Conservation (phyloP, 2,329 filamentous ascomycete genomes). For the Xylaria sp. region DNA sequence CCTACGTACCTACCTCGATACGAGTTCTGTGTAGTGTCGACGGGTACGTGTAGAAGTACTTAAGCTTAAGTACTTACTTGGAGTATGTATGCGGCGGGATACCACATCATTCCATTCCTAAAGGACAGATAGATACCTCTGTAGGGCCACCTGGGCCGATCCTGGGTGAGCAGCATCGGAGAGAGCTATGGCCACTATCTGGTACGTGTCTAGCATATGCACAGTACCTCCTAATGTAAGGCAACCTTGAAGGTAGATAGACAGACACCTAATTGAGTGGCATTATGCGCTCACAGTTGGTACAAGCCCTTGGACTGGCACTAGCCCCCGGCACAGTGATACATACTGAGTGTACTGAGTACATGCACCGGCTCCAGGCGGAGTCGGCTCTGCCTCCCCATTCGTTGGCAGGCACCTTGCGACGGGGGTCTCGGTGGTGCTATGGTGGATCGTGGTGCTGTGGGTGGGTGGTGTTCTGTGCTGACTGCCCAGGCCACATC, state of each 20-base stretch:
- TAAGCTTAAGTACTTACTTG: too few relatives aligned
- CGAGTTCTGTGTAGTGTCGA: too few relatives aligned
- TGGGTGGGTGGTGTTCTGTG: slow-evolving; percentile 17
- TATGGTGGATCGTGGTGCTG: slow-evolving; percentile 10
- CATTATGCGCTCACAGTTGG: not conserved
- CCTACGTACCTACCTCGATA: too few relatives aligned
- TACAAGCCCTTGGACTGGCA: slow-evolving; percentile 9
- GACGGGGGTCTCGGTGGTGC: slow-evolving; percentile 12
- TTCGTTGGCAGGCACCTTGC: slow-evolving; percentile 11
- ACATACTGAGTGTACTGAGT: too few relatives aligned
- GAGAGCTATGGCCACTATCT: slow-evolving; percentile 11
- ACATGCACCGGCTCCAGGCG: slow-evolving; percentile 9
- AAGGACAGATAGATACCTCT: too few relatives aligned
- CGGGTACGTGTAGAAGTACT: not conserved
- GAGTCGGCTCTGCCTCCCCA: slow-evolving; percentile 23
- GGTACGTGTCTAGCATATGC: too few relatives aligned
- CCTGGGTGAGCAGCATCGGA: too few relatives aligned
- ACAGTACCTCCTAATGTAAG: not conserved
- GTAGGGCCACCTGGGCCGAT: too few relatives aligned
- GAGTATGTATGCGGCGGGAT: too few relatives aligned
- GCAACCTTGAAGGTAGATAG: not conserved
- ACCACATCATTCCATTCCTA: too few relatives aligned
- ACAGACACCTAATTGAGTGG: not conserved
- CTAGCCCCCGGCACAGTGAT: slow-evolving; percentile 17
- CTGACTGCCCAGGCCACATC: not conserved